Conservation (phyloP, 2,329 filamentous ascomycete species). For the Thielaviopsis euricoi region DNA sequence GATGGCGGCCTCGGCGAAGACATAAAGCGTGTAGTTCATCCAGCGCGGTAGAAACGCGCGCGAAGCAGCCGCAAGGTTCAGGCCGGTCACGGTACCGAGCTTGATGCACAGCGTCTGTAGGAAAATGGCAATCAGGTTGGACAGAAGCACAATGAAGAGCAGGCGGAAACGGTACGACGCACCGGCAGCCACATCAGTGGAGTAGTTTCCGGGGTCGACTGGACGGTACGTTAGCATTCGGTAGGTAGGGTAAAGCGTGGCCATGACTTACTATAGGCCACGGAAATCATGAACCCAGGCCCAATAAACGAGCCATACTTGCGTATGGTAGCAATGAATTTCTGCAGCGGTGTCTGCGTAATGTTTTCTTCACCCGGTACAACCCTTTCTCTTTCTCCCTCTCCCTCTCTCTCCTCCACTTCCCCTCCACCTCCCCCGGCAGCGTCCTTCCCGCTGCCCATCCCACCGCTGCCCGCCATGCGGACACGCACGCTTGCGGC, state of each 20-base stretch:
- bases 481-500: background rate
- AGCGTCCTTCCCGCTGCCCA: conserved; percentile 8
- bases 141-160: conserved; percentile 51
- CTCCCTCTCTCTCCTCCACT: background rate
- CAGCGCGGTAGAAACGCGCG: conserved; percentile 48
- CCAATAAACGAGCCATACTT: conserved; percentile 30
- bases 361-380: background rate
- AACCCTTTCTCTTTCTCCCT: background rate
- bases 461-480: background rate
- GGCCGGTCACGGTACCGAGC: conserved; percentile 50
- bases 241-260: background rate
- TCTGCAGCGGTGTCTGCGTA: conserved; percentile 1
- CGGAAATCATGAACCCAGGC: conserved; percentile 48
- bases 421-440: background rate
- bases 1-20: conserved; percentile 49
- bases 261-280: conserved; percentile 34
- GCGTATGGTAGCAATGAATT: background rate
- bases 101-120: conserved; percentile 53
- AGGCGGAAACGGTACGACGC: conserved; percentile 48
- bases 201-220: conserved; percentile 51
- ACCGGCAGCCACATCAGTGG: conserved; percentile 53
- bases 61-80: conserved; percentile 51
- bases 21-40: conserved; percentile 45
- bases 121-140: conserved; percentile 56
- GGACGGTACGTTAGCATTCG: background rate